These are phyloP conservation scores for Colletotrichum australisinense DNA, from an alignment of 2,329 filamentous ascomycete genomes.

Conservation along the genomic window DNA sequence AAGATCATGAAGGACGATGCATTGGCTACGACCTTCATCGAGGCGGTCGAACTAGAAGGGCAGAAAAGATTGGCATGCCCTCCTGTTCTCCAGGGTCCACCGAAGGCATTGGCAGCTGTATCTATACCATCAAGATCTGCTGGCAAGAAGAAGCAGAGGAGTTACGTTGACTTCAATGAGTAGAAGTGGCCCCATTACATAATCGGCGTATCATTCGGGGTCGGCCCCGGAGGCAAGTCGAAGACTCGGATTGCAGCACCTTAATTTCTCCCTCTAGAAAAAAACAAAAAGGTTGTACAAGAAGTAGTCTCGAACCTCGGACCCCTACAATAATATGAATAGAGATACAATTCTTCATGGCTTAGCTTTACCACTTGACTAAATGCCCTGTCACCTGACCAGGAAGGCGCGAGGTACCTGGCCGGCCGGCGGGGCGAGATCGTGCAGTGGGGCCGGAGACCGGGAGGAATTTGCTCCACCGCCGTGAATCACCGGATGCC, in stretches of 20 bases:
- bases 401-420: background rate
- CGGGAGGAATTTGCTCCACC: background rate
- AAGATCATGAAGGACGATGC: background rate
- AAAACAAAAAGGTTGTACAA: background rate
- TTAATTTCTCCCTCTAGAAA: background rate
- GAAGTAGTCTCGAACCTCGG: background rate
- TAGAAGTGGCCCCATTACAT: background rate
- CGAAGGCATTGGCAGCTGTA: slow-evolving; percentile 45
- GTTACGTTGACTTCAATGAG: background rate
- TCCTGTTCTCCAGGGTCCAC: background rate
- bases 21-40: background rate
- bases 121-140: background rate
- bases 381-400: background rate
- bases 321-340: background rate
- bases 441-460: background rate
- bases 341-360: background rate
- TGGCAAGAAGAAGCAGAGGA: background rate
- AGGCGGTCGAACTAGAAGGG: background rate
- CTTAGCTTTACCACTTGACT: background rate
- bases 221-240: background rate
- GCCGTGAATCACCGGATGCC: background rate
- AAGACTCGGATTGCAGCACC: background rate
- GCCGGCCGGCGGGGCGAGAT: background rate
- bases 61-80: background rate
- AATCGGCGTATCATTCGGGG: background rate